A percentile compares a stretch with the other conserved stretches of the same genome.
Evolutionary conservation across 192 early-diverging fungal genomes (phyloP).

Genomic region (Rhizoclosmatium globosum): DNA sequence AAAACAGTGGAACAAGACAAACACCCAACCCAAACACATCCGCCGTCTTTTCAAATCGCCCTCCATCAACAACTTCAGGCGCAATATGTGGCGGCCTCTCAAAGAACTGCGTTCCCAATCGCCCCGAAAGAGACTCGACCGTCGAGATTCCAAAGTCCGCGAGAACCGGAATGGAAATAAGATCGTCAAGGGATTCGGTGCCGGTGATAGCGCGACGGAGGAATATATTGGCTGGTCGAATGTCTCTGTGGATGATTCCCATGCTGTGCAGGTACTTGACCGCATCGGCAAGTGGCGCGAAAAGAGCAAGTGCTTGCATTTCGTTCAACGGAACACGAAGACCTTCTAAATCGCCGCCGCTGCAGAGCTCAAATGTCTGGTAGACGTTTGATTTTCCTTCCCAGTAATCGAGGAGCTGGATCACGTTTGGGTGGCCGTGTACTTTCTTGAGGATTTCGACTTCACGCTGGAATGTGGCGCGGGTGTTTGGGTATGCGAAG

Average conservation of each 20-base stretch:
- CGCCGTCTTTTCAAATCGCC: conserved; percentile 6
- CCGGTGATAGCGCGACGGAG: conserved; percentile 10
- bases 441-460: conserved; percentile 11
- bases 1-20: conserved; percentile 2
- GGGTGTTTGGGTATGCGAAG: neutral
- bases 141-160: conserved; percentile 34
- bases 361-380: conserved; percentile 31
- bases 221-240: conserved; percentile 33
- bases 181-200: conserved; percentile 12
- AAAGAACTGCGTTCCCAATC: conserved; percentile 9
- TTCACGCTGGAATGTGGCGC: conserved; percentile 22
- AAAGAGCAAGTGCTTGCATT: neutral
- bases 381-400: conserved; percentile 33
- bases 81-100: conserved; percentile 29
- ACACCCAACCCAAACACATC: conserved; percentile 32
- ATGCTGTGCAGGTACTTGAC: conserved; percentile 20
- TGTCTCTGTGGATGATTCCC: conserved; percentile 28
- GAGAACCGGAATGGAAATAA: conserved; percentile 31
- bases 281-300: conserved; percentile 31
- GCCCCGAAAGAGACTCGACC: neutral
- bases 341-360: conserved; percentile 28
- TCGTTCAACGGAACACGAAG: conserved; percentile 1
- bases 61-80: conserved; percentile 33
- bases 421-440: conserved; percentile 10
- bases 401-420: conserved; percentile 32